Evolutionary conservation across 169 alveolate genomes (phyloP).

Genomic region (Plasmodium reichenowi): DNA sequence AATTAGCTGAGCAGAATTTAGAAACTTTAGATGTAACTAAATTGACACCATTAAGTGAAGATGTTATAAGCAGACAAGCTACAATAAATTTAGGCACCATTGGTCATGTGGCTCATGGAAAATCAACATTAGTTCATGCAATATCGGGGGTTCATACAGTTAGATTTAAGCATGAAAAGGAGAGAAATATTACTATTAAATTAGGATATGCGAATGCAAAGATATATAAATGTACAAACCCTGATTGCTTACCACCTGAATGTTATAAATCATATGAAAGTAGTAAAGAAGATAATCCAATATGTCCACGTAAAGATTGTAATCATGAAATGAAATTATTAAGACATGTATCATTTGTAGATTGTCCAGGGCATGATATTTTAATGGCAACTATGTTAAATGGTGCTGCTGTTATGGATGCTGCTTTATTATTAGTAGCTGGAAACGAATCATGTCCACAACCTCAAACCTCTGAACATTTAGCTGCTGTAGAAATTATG

Average conservation of each 20-base stretch:
- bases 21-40: conserved; percentile 89
- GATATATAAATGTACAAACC: conserved; percentile 96
- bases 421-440: conserved; percentile 97
- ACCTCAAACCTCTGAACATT: conserved; percentile 99
- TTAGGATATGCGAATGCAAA: conserved; percentile 99
- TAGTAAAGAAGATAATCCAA: conserved; percentile 92
- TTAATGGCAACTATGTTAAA: conserved; percentile 99
- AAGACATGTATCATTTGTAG: conserved; percentile 98
- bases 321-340: conserved; percentile 89
- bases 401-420: conserved; percentile 99
- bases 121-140: conserved; percentile 98
- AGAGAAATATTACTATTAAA: conserved; percentile 98
- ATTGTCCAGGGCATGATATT: conserved; percentile 99
- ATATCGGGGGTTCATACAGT: conserved; percentile 98
- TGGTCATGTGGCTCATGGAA: conserved; percentile 99
- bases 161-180: conserved; percentile 95
- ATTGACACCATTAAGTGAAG: conserved; percentile 98
- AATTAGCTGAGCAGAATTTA: conserved; percentile 85
- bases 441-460: conserved; percentile 97
- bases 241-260: conserved; percentile 97
- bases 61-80: conserved; percentile 99
- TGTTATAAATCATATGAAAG: conserved; percentile 95
- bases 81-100: conserved; percentile 98
- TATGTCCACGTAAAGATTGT: conserved; percentile 92
- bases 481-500: conserved; percentile 99